Percentiles rank a stretch among this genome's conserved stretches.
These are phyloP conservation scores for Hypomyces perniciosus DNA, from an alignment of 2,329 filamentous ascomycete genomes.

Conservation along the genomic window DNA sequence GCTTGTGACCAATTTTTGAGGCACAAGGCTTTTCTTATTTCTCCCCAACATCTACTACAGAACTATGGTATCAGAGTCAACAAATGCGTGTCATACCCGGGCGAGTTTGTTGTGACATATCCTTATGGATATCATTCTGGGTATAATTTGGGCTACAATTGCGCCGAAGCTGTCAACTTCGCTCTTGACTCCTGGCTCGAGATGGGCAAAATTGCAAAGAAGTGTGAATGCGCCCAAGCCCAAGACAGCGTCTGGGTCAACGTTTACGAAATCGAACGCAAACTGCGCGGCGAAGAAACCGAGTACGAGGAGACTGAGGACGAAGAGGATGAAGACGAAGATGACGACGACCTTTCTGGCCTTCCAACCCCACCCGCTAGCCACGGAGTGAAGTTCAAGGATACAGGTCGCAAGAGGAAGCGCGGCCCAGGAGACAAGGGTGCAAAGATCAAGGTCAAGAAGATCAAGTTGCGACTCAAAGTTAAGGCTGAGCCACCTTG, in stretches of 20 bases:
- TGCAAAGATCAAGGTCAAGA: slow-evolving; percentile 59
- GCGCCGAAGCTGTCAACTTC: slow-evolving; percentile 97
- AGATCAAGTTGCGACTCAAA: slow-evolving; percentile 72
- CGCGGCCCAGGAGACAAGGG: slow-evolving; percentile 30
- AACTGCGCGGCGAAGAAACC: slow-evolving; percentile 80
- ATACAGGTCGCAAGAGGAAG: slow-evolving; percentile 57
- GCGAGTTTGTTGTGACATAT: slow-evolving; percentile 97
- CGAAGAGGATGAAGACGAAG: slow-evolving; percentile 61
- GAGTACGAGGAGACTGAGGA: slow-evolving; percentile 71
- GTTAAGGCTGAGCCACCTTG: slow-evolving; percentile 71
- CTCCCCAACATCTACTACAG: slow-evolving; percentile 76
- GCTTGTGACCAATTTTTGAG: slow-evolving; percentile 93
- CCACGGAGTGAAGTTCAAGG: slow-evolving; percentile 62
- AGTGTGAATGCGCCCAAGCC: slow-evolving; percentile 90
- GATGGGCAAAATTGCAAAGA: slow-evolving; percentile 91
- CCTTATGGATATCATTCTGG: slow-evolving; percentile 98
- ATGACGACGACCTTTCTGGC: slow-evolving; percentile 57
- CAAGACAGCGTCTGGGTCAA: slow-evolving; percentile 98
- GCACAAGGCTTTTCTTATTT: slow-evolving; percentile 96
- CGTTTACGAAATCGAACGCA: slow-evolving; percentile 91
- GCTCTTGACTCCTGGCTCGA: slow-evolving; percentile 92
- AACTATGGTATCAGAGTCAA: slow-evolving; percentile 96
- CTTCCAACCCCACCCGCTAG: slow-evolving; percentile 74
- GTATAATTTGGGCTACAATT: slow-evolving; percentile 97
- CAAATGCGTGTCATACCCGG: slow-evolving; percentile 88